Evolutionary conservation across 1,284 basidiomycete species (phyloP), one percentile per base, ranked within the genome.

Genomic region (Laetiporus sulphureus): DNA sequence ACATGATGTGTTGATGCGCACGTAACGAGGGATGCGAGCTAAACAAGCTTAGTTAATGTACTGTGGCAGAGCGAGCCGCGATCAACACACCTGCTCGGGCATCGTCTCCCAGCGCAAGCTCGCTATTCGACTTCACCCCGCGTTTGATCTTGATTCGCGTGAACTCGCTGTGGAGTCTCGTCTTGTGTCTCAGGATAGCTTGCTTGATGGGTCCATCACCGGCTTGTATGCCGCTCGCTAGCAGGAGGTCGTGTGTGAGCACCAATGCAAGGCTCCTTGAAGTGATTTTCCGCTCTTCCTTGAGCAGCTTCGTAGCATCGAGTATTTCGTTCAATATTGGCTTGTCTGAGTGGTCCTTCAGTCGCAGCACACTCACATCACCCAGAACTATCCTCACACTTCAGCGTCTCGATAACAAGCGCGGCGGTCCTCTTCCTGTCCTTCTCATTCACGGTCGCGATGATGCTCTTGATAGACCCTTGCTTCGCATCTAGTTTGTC

Each of bases 341-440:
- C 67, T 86, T 91, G 65, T 86, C 84, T 90, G 51, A 27, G 27
- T 29, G 38, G 5, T 3, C 25, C 32, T 18, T 33, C 16, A 34
- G 8, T 25, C 38, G 23, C 32, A 18, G 19, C 12, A 40, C 44
- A 47, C 30, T 13, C 21, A n/a, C 18, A 30, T 20, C 15, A 21
- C 13, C 10, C 22, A 22, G 22, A 31, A 41, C 8, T 4, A 27
- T 12, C 35, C 84, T 68, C 64, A 94, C 92, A 94, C 73, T 94
- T 94, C 35, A 96, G 67, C 1, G 91, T 93, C 67, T 94, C 89
- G 40, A 95, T 92, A 25, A 94, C 78, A 24, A 93, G 75, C 39
- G 83, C 83, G 33, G 81, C 73, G 1, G 77, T 83, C 42, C 86
- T 73, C 61, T 88, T 91, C 57, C 88, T 76, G 54, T 82, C 77